Base-by-base conservation (phyloP, 1,284 basidiomycete genomes). In the Boletus holoroseus region DNA sequence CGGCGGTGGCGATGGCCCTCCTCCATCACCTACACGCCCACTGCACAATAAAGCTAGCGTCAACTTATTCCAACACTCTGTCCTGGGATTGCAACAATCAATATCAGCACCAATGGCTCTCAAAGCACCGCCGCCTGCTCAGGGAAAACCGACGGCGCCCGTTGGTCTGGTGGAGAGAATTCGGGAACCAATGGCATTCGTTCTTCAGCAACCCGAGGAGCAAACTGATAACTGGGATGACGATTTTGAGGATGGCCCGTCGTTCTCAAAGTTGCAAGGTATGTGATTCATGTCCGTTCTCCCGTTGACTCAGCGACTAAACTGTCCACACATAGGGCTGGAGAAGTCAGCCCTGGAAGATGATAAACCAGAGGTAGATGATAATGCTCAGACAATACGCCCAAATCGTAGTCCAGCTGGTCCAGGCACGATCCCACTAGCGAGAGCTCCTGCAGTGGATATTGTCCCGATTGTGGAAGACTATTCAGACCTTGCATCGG, bases 221-320 rank as follows among this genome's bases (percentile, higher is more conserved):
- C 85, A 91, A 62, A 91, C 83, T 9, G 91, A 95, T 66, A 94
- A 94, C 56, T 98, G 95, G 94, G 95, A 99, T 64, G 90, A 93
- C 59, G 95, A 99, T 66, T 99, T 98, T 62, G 93, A 94, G 62
- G 91, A 91, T 55, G 93, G 88, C 3, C 93, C 94, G 26, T 91
- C 91, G 1, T 81, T 89, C 49, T 83, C 85, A 8, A 94, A 93
- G 67, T 66, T 92, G 38, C 89, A 90, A 72, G 85, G 88, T 81
- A 62, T 51, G 8, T 27, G 31, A 45, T 45, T 7, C 47, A 27
- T 44, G 16, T 32, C 7, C 1, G 13, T 35, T 47, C 28, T 34
- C 12, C 11, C 20, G 1, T 34, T 11, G 16, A 39, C 37, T 20
- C 5, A 12, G 52, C 24, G 11, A 41, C 22, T 34, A 45, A 40